phyloP scores from a whole-genome alignment of 2,329 filamentous ascomycete species.

The Rutstroemia sp. region DNA sequence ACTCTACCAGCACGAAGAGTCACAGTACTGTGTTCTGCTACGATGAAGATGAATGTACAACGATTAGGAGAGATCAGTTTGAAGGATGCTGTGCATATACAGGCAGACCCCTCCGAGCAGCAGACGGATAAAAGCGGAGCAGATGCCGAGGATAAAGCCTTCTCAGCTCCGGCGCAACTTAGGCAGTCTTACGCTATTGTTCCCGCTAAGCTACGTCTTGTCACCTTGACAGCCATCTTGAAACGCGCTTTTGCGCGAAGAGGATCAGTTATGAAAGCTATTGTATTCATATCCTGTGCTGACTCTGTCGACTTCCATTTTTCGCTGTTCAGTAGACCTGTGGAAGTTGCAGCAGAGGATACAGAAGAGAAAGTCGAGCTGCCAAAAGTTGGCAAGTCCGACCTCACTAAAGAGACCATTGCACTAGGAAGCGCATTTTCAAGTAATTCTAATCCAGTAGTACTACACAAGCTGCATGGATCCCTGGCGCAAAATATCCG shows the following conservation, averaged over 20 bases:
- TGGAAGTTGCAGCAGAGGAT: slow-evolving; percentile 28
- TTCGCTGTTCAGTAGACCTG: slow-evolving; percentile 55
- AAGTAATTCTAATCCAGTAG: slow-evolving; percentile 67
- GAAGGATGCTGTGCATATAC: slow-evolving; percentile 84
- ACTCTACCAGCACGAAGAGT: slow-evolving; percentile 68
- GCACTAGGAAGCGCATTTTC: slow-evolving; percentile 65
- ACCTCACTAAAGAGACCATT: slow-evolving; percentile 51
- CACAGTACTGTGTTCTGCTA: slow-evolving; percentile 90
- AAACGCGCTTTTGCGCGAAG: slow-evolving; percentile 83
- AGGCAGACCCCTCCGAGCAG: slow-evolving; percentile 47
- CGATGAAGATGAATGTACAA: slow-evolving; percentile 96
- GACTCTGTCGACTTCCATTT: slow-evolving; percentile 98
- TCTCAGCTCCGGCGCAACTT: slow-evolving; percentile 82
- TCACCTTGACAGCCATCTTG: slow-evolving; percentile 76
- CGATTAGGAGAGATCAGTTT: slow-evolving; percentile 89
- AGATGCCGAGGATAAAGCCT: slow-evolving; percentile 43
- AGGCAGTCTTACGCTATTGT: slow-evolving; percentile 87
- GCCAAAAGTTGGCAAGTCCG: slow-evolving; percentile 25
- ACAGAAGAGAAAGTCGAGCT: slow-evolving; percentile 29
- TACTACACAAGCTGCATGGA: slow-evolving; percentile 81
- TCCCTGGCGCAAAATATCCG: slow-evolving; percentile 83
- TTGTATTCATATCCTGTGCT: slow-evolving; percentile 93
- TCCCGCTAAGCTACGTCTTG: slow-evolving; percentile 82
- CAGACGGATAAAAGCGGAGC: slow-evolving; percentile 44
- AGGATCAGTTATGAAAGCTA: slow-evolving; percentile 92